These are phyloP conservation scores for Umbilicaria muhlenbergii DNA, from an alignment of 495 filamentous ascomycete species.

Conservation along the genomic window DNA sequence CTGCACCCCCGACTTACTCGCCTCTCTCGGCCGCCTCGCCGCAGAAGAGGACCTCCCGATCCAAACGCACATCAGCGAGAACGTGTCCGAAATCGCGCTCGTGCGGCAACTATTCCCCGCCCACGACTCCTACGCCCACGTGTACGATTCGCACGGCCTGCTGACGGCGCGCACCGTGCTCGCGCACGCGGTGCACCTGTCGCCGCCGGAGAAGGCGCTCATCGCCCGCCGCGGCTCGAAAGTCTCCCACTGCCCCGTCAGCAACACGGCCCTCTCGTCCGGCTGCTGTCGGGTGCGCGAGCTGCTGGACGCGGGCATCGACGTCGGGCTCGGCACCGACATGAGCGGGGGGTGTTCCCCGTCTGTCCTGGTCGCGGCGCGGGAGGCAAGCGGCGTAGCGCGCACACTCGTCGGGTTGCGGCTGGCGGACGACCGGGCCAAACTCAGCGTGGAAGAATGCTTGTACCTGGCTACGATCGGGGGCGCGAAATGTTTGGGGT, in stretches of 20 bases:
- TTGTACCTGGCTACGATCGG: slow-evolving; percentile 73
- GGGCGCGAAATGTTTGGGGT: slow-evolving; percentile 47
- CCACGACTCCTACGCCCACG: slow-evolving; percentile 46
- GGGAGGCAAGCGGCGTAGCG: slow-evolving; percentile 63
- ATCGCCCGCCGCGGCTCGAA: slow-evolving; percentile 44
- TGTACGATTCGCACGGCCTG: slow-evolving; percentile 62
- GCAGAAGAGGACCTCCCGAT: slow-evolving; percentile 38
- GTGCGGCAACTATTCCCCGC: slow-evolving; percentile 52
- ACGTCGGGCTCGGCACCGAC: slow-evolving; percentile 78
- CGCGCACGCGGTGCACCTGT: slow-evolving; percentile 73
- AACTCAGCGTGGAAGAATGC: slow-evolving; percentile 56
- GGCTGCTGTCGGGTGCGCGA: slow-evolving; percentile 57
- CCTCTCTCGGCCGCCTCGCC: slow-evolving; percentile 46
- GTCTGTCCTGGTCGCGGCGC: slow-evolving; percentile 60
- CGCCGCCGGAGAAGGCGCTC: slow-evolving; percentile 41
- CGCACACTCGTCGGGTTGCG: slow-evolving; percentile 41
- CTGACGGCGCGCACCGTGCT: slow-evolving; percentile 62
- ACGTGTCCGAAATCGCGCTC: slow-evolving; percentile 51
- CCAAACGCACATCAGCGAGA: slow-evolving; percentile 91
- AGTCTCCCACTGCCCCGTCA: slow-evolving; percentile 74
- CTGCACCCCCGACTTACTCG: slow-evolving; percentile 46
- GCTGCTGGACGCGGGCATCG: slow-evolving; percentile 58
- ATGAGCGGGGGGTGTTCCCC: slow-evolving; percentile 72
- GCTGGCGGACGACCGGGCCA: slow-evolving; percentile 15
- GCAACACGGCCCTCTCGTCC: slow-evolving; percentile 63